Percentiles rank a stretch among this genome's conserved stretches.
Conservation (phyloP, 139 green algal species). For the Chlamydomonas schloesseri region DNA sequence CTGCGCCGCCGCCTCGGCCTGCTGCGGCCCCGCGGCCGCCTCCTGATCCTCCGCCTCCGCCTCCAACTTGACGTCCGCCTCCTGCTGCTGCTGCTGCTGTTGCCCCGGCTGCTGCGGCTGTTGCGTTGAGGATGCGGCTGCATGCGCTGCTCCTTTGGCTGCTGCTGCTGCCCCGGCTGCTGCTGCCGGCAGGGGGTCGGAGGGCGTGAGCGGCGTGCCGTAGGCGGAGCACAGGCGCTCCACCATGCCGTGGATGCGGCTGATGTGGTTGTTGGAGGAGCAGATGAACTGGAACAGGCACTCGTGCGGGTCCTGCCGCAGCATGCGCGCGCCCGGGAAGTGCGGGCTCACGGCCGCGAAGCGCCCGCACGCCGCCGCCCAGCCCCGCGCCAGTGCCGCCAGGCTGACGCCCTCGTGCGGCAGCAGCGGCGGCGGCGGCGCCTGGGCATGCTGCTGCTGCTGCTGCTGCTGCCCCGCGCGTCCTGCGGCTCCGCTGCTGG, state of each 20-base stretch:
- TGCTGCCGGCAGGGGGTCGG: too few species aligned
- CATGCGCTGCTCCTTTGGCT: too few species aligned
- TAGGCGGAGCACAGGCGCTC: slow-evolving; percentile 84
- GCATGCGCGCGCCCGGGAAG: slow-evolving; percentile 81
- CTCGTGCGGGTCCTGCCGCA: slow-evolving; percentile 93
- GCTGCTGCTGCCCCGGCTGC: slow-evolving; percentile 8
- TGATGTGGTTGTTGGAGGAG: slow-evolving; percentile 98
- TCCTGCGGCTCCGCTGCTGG: too few species aligned
- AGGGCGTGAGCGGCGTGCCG: slow-evolving; percentile 71
- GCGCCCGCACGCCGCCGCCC: slow-evolving; percentile 64
- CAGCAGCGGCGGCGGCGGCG: too few species aligned
- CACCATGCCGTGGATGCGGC: slow-evolving; percentile 93
- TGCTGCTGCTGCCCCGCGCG: too few species aligned
- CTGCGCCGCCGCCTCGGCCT: too few species aligned
- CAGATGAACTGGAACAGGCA: slow-evolving; percentile 97
- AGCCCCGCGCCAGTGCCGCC: slow-evolving; percentile 59
- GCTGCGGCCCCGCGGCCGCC: too few species aligned
- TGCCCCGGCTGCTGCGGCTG: too few species aligned
- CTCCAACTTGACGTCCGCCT: neutral
- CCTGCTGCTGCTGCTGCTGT: neutral
- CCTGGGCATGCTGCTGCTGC: neutral
- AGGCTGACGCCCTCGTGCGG: slow-evolving; percentile 41
- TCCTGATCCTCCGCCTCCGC: too few species aligned
- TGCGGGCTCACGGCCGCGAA: slow-evolving; percentile 69
- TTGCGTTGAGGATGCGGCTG: too few species aligned